Conservation (phyloP, 441 rosid genomes). For the Euphorbia neoarborescens region DNA sequence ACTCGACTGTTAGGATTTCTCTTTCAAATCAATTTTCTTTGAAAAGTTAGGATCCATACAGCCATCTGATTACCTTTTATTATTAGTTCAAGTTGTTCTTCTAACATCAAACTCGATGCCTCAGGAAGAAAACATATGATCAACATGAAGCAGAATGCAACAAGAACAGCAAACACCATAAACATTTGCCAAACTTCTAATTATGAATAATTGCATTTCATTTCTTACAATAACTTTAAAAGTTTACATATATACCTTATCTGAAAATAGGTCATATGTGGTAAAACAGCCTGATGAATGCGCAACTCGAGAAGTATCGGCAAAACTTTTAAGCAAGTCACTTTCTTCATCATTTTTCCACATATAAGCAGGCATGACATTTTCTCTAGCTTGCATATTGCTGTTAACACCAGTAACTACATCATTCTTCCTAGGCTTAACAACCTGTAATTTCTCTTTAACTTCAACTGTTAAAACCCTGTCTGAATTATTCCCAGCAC, state of each 20-base stretch:
- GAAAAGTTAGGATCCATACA: neutral
- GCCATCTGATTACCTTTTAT: neutral
- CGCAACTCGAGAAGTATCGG: conserved; percentile 28
- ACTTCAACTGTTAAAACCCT: conserved; percentile 19
- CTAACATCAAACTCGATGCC: too few relatives aligned
- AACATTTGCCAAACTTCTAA: conserved; percentile 1
- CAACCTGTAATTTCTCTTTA: conserved; percentile 19
- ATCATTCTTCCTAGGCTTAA: conserved; percentile 25
- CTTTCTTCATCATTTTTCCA: conserved; percentile 39
- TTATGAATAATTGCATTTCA: neutral
- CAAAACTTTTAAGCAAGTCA: conserved; percentile 25
- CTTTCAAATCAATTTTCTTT: neutral
- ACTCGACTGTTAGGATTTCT: neutral
- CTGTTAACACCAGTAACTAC: conserved; percentile 22
- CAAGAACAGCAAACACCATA: neutral
- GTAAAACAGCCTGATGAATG: conserved; percentile 35
- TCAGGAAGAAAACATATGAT: neutral
- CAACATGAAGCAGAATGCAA: neutral
- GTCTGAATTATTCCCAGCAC: conserved; percentile 21
- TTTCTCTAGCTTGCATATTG: conserved; percentile 25
- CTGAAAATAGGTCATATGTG: conserved; percentile 25
- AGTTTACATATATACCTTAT: conserved; percentile 36
- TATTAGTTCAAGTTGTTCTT: neutral
- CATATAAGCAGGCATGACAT: conserved; percentile 26
- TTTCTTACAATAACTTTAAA: neutral